phyloP scores from a whole-genome alignment of 768 basidiomycete genomes.

The Mycena rebaudengoi region DNA sequence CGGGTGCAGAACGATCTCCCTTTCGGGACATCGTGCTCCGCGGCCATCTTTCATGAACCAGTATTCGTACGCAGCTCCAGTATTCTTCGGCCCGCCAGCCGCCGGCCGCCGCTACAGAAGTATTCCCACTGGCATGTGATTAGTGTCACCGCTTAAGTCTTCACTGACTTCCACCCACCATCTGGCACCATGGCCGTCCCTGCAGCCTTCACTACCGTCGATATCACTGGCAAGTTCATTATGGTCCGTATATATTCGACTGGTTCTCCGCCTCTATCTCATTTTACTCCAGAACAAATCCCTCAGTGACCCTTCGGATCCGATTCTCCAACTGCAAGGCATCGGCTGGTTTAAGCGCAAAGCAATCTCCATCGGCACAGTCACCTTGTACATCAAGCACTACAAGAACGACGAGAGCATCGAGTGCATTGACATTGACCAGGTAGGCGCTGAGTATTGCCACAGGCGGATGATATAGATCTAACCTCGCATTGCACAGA shows the following conservation, averaged over 20 bases:
- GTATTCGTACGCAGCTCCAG: too few species aligned
- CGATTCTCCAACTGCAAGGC: constrained; percentile 58
- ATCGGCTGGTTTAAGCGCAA: constrained; percentile 56
- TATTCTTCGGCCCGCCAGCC: too few species aligned
- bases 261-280: background rate
- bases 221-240: constrained; percentile 8
- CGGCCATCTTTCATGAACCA: too few species aligned
- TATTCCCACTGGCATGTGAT: too few species aligned
- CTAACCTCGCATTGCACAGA: background rate
- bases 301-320: constrained; percentile 53
- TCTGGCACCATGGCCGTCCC: constrained; percentile 14
- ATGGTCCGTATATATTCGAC: background rate
- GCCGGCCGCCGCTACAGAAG: too few species aligned
- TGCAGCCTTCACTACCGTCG: background rate
- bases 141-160: too few species aligned
- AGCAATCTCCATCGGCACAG: constrained; percentile 44
- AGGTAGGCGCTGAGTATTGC: constrained; percentile 26
- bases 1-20: too few species aligned
- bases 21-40: too few species aligned
- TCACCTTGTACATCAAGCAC: constrained; percentile 53
- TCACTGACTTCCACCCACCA: too few species aligned
- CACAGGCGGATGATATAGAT: too few species aligned
- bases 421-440: constrained; percentile 47
- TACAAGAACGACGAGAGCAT: constrained; percentile 47
- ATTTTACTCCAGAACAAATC: constrained; percentile 50